Evolutionary conservation across 176 grass and related monocot species (phyloP).

Genomic region (Musa troglodytarum): DNA sequence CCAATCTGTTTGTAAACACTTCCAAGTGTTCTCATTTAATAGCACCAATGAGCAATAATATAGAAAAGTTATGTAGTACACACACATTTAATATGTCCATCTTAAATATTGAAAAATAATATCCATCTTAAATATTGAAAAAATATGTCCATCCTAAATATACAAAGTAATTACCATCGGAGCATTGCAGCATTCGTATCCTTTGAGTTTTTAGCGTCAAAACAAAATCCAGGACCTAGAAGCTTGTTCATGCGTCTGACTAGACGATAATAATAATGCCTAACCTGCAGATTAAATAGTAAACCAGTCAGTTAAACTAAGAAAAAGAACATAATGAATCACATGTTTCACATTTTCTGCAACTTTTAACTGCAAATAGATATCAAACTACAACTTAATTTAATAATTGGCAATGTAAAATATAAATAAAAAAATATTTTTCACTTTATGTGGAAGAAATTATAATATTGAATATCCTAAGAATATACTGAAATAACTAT

Average conservation of each 20-base stretch:
- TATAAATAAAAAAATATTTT: too few species aligned
- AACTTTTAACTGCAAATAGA: background rate
- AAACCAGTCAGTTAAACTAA: conserved; percentile 5
- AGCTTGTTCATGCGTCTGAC: conserved; percentile 96
- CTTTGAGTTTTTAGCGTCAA: conserved; percentile 98
- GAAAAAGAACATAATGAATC: background rate
- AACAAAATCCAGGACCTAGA: conserved; percentile 78
- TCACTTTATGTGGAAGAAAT: too few species aligned
- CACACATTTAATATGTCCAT: too few species aligned
- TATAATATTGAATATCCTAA: too few species aligned
- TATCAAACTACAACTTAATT: too few species aligned
- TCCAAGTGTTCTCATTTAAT: too few species aligned
- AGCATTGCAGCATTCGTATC: conserved; percentile 99
- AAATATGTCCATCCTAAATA: background rate
- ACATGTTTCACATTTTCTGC: background rate
- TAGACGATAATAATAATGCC: conserved; percentile 99
- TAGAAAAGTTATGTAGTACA: background rate
- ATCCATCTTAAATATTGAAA: background rate
- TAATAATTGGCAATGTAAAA: too few species aligned
- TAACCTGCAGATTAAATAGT: conserved; percentile 55
- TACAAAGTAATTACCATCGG: conserved; percentile 61
- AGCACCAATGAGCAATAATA: background rate
- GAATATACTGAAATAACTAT: too few species aligned
- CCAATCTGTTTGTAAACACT: too few species aligned
- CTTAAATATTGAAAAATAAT: background rate